Base-by-base conservation (phyloP, 176 grass and related monocot species). In the Carex kokanica region DNA sequence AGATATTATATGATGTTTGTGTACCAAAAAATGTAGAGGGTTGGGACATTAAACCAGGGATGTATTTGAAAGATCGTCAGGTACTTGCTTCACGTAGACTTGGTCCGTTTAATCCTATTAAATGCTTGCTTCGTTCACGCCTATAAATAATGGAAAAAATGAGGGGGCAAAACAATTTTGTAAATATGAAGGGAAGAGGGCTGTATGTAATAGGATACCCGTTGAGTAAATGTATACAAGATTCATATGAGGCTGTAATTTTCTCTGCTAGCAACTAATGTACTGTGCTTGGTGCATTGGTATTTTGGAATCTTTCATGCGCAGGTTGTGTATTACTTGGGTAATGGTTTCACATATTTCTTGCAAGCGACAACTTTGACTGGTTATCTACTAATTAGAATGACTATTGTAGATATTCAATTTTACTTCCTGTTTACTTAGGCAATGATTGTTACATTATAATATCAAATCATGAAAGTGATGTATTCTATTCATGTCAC, bases 1-100 rank as follows among this genome's bases (percentile, higher is more conserved):
- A 99, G 83, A 90, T 99, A 25, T 83, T 99, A 40, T 90, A 88
- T 58, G 97, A 99, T 84, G 97, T 92, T 38, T 99, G 91, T 71
- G 88, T 96, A 79, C 93, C 97, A 1, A 93, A 89, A 78, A 95
- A 93, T 79, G 79, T 99, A 2, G 97, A 99, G 89, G 97, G 91
- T 55, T 99, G 97, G 93, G 97, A 96, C 67, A 96, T 99, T 68
- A 95, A 96, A 84, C 91, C 91, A 8, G 86, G 64, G 18, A 66
- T 88, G 36, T 93, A 93, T 32, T 85, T 88, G 15, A 93, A 99
- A 32, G 89, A 88, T 56, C 87, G 86, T 0, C 85, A 86, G 72
- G 77, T 78, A 23, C 64, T 92, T 3, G 57, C 83, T 80, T 68
- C 83, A 0, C 34, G 80, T n/a, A 89, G 89, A 54, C 87, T 86